Evolutionary conservation across 2,329 filamentous ascomycete species (phyloP), one percentile per base, ranked within the genome.

Genomic region (Alternaria hordeiaustralica): DNA sequence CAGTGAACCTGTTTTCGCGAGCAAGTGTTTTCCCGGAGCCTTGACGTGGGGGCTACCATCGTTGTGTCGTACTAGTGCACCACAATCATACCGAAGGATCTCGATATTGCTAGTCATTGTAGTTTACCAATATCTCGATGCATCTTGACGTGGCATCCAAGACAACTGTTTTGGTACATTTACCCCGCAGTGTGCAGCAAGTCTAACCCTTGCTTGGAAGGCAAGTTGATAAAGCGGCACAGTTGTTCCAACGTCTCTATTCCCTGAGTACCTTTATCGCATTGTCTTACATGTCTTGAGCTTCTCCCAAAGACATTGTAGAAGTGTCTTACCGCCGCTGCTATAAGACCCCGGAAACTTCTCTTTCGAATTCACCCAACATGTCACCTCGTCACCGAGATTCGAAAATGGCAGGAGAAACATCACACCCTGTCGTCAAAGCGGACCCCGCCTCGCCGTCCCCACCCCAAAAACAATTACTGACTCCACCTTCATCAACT

Each of bases 1-100:
- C 15, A 36, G 6, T 3, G 3, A 33, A 4, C 15, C 15, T n/a
- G 33, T n/a, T 41, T 41, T 41, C 1, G 33, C 0, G 15, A n/a
- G 1, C 2, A 10, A 41, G 36, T 0, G 36, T 18, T 2, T 41
- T 3, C 0, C 3, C 36, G 36, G 36, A 3, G 5, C 36, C 2
- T 41, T 41, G n/a, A 41, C 36, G 36, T 3, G 9, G 5, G 3
- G 8, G n/a, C n/a, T 41, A 41, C 36, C 36, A 18, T 0, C 3
- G 0, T 41, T 3, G 36, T 41, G 15, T 18, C 9, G 9, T 41
- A 10, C 36, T 41, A 41, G 36, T 41, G 36, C 36, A 41, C 33
- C 26, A 28, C 11, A 8, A 41, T 10, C 4, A 41, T 5, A 5
- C n/a, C 8, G 2, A 41, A 41, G 8, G 5, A 41, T 41, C n/a